Evolutionary conservation across 163 green algal genomes (phyloP).

Genomic region (Volvox carteri): DNA sequence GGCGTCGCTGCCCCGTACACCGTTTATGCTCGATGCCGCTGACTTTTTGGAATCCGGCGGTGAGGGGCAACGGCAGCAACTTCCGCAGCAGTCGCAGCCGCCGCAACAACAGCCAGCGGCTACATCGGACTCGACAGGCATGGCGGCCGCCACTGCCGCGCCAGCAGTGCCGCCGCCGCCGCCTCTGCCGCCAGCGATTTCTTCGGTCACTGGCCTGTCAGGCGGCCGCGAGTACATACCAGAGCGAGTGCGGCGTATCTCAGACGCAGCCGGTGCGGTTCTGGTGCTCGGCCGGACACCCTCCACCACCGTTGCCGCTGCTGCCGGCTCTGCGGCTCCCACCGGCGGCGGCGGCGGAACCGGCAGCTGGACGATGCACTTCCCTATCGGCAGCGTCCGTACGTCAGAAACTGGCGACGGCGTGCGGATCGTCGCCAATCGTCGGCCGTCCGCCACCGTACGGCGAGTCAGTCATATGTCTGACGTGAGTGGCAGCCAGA

Average conservation of each 20-base stretch:
- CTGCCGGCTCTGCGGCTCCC: not conserved
- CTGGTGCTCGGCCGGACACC: constrained; percentile 6
- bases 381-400: constrained; percentile 31
- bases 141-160: too few relatives aligned
- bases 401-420: constrained; percentile 38
- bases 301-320: not conserved
- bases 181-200: not conserved
- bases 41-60: not conserved
- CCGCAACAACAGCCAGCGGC: too few relatives aligned
- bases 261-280: not conserved
- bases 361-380: not conserved
- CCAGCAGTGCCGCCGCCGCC: not conserved
- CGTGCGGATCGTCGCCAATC: constrained; percentile 30
- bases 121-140: too few relatives aligned
- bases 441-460: not conserved
- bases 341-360: not conserved
- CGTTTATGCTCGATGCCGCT: not conserved
- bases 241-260: not conserved
- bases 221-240: constrained; percentile 7
- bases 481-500: not conserved
- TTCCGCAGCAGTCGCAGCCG: not conserved
- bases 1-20: not conserved
- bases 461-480: constrained; percentile 25
- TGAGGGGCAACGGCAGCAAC: not conserved
- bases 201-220: not conserved